Evolutionary conservation across 257 asterid species (phyloP).

Genomic region (Ilex asprella): DNA sequence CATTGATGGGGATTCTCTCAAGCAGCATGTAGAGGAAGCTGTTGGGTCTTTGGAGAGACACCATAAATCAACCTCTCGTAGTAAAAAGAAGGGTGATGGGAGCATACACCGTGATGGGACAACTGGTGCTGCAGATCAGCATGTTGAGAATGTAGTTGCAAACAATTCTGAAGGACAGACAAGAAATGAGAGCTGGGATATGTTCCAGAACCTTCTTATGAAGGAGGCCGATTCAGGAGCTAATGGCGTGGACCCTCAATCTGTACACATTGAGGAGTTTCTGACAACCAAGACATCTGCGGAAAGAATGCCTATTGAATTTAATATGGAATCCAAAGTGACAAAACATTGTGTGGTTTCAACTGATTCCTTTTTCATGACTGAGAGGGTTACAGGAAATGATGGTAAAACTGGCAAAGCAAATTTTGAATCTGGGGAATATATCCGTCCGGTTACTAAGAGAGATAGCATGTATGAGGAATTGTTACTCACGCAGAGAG

Average conservation of each 20-base stretch:
- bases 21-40: conserved; percentile 54
- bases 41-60: conserved; percentile 50
- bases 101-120: conserved; percentile 25
- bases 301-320: conserved; percentile 21
- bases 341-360: conserved; percentile 22
- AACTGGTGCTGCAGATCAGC: conserved; percentile 18
- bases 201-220: conserved; percentile 72
- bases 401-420: conserved; percentile 11
- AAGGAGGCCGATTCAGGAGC: conserved; percentile 43
- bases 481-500: conserved; percentile 30
- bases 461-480: conserved; percentile 43
- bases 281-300: conserved; percentile 16
- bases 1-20: conserved; percentile 37
- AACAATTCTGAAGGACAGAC: conserved; percentile 29
- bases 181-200: conserved; percentile 56
- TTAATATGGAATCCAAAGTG: conserved; percentile 16
- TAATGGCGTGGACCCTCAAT: conserved; percentile 20
- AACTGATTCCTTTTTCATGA: conserved; percentile 43
- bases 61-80: conserved; percentile 33
- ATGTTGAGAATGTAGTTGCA: conserved; percentile 20
- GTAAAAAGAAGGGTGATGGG: conserved; percentile 31
- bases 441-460: conserved; percentile 22
- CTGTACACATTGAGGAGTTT: conserved; percentile 22
- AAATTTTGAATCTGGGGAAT: conserved; percentile 32
- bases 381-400: conserved; percentile 24